These are phyloP conservation scores for Aspergillus aculeatinus DNA, from an alignment of 2,329 filamentous ascomycete genomes.

Conservation along the genomic window DNA sequence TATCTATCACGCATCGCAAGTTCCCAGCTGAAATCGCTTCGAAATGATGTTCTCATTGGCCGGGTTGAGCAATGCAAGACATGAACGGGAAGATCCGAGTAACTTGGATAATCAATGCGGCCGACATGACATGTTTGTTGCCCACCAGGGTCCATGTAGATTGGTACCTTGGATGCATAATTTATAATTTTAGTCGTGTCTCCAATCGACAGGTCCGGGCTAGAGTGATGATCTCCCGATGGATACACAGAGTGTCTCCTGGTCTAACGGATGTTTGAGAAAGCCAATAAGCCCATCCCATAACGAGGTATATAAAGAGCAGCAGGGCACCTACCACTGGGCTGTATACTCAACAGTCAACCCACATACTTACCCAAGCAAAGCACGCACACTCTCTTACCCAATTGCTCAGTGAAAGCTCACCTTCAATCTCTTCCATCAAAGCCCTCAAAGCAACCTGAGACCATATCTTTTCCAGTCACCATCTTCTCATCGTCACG, in stretches of 20 bases:
- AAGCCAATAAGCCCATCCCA: constrained; percentile 3
- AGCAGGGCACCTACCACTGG: not conserved
- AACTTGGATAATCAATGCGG: constrained; percentile 15
- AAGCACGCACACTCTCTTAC: not conserved
- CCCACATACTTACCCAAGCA: not conserved
- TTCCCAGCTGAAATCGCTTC: constrained; percentile 10
- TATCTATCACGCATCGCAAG: constrained; percentile 14
- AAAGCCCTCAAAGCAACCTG: not conserved
- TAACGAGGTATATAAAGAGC: constrained; percentile 20
- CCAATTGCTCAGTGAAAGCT: not conserved
- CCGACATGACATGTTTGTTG: constrained; percentile 24
- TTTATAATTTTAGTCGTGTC: constrained; percentile 12
- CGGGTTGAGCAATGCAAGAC: constrained; percentile 21
- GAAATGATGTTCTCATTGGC: constrained; percentile 9
- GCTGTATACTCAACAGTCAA: not conserved
- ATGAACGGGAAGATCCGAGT: constrained; percentile 27
- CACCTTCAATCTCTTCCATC: not conserved
- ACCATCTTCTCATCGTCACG: constrained; percentile 2
- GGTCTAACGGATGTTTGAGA: not conserved
- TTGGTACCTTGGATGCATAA: constrained; percentile 23
- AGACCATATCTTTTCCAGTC: not conserved
- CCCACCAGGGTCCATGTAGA: constrained; percentile 14
- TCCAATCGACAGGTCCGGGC: constrained; percentile 24
- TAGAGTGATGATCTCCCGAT: constrained; percentile 26
- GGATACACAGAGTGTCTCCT: constrained; percentile 9